Base-by-base conservation (phyloP, 1,284 basidiomycete species). In the Cerrena zonata region DNA sequence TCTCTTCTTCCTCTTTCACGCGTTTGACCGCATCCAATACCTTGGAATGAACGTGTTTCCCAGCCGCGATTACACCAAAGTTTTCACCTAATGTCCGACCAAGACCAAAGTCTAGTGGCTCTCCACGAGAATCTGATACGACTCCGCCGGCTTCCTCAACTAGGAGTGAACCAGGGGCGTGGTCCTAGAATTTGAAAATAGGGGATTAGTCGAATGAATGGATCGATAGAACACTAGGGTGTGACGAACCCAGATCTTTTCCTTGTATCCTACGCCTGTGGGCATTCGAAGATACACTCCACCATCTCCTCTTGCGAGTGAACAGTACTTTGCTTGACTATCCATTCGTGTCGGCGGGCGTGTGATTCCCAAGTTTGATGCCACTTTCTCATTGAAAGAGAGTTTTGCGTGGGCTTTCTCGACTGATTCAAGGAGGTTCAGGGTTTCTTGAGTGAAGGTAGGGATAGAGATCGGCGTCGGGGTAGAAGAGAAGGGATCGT, bases 311-410 rank as follows among this genome's bases (percentile, higher is more conserved):
- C 94, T 75, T 2, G 87, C 84, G 15, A 98, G 80, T 61, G 86
- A 86, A 26, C 88, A 86, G 62, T 99, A 99, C 71, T 99, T 99
- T 5, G 94, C 94, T 69, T 98, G 95, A 65, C 89, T 93, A 68
- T 99, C 96, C 93, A 99, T 97, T 24, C 92, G 78, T n/a, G 87
- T 75, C 39, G 90, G 79, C 18, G 76, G 64, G 26, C 77, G 72
- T 10, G 80, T 81, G 53, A 95, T 80, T 13, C 79, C 79, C 24
- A 97, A 75, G 2, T 88, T 61, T 47, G 78, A 66, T 0, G 89
- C 84, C 41, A 96, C 88, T 10, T 77, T 77, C 39, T 82, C 80
- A 64, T 90, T 94, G 61, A 92, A 88, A 19, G 78, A 79, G 56
- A 95, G 89, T 22, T 93, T 89, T 2, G 92, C 89, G 66, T 99